phyloP scores from a whole-genome alignment of 176 grass and related monocot genomes.

The Cenchrus purpureus region DNA sequence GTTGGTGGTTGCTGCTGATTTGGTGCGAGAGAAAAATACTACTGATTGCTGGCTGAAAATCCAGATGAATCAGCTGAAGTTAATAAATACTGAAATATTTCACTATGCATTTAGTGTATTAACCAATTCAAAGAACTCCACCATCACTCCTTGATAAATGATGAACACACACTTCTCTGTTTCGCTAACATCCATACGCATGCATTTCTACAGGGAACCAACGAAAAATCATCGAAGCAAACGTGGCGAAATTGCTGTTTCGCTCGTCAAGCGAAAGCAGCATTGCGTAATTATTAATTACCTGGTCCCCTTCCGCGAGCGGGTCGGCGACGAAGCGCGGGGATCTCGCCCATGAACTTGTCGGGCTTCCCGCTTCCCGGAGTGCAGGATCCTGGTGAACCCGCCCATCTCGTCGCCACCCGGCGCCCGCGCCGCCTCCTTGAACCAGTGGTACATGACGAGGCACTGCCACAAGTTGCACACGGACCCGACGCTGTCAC shows the following conservation, averaged over 20 bases:
- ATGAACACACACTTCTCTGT: neutral
- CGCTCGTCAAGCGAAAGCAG: neutral
- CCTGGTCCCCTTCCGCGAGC: conserved; percentile 79
- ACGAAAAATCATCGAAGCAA: neutral
- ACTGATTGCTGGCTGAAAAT: no score
- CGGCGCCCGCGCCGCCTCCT: conserved; percentile 47
- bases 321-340: conserved; percentile 87
- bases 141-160: neutral
- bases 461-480: conserved; percentile 96
- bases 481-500: conserved; percentile 70
- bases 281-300: neutral
- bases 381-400: conserved; percentile 96
- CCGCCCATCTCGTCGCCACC: conserved; percentile 77
- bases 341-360: conserved; percentile 78
- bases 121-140: neutral
- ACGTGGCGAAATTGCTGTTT: no score
- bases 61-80: neutral
- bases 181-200: neutral
- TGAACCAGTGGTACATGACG: conserved; percentile 99
- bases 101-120: neutral
- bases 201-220: conserved; percentile 3
- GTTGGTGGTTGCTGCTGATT: no score
- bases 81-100: neutral
- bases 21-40: no score
- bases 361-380: conserved; percentile 54